Base-by-base conservation (phyloP, 768 basidiomycete genomes). In the Phanerochaete sordida region DNA sequence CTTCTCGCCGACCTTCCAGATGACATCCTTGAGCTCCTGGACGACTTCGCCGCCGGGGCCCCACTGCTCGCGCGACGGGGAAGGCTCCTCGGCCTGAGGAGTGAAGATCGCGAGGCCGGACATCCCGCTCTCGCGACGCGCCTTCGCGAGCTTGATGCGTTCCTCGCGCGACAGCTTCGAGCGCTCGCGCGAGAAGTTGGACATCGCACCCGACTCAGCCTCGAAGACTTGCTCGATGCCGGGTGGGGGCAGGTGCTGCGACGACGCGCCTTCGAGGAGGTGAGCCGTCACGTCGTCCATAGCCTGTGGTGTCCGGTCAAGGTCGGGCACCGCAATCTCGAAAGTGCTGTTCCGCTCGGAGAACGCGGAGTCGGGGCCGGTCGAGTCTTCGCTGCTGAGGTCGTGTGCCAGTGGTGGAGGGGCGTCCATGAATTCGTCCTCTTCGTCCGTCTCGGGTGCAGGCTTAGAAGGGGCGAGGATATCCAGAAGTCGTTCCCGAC, bases 141-240 rank as follows among this genome's bases (percentile, higher is more conserved):
- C 82, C 64, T 83, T 86, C 2, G 77, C 76, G 12, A 83, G 74
- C 62, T 74, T 75, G 58, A 94, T 91, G 26, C 91, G 82, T 68
- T 94, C 91, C 65, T 90, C 90, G 57, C 91, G 76, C 51, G 84
- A 81, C 57, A 93, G 66, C 72, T 80, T 89, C 19, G 87, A 83
- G 62, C 83, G 79, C 67, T 86, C 85, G 45, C 90, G 77, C 39
- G 72, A 67, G 63, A 81, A 87, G 33, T 54, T 53, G 3, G 65
- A 66, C 0, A 67, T 65, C 16, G 54, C 69, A 9, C 70, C 77
- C 3, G 82, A 74, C 4, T 90, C 88, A 1, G 83, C 84, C 68
- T 93, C 91, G 64, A 86, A 94, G n/a, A 94, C 90, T 68, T 91
- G 90, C 67, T 93, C 91, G 52, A 84, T 80, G 15, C 90, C 91